phyloP scores from a whole-genome alignment of 768 basidiomycete species.

The Phylloporus rhodoxanthus region DNA sequence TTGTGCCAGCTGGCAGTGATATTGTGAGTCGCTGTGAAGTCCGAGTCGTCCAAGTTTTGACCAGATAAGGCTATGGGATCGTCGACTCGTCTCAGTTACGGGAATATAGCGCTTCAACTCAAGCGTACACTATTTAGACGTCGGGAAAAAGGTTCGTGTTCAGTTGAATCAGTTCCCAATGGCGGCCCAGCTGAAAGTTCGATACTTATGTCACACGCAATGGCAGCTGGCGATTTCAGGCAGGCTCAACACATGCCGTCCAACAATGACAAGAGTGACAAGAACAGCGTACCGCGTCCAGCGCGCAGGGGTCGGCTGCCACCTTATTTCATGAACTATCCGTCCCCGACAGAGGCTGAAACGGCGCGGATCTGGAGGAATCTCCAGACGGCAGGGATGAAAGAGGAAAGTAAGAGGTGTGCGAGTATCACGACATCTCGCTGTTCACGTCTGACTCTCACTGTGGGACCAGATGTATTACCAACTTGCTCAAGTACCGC shows the following conservation, averaged over 20 bases:
- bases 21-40: too few relatives aligned
- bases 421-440: background rate
- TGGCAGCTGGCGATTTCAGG: background rate
- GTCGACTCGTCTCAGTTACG: too few relatives aligned
- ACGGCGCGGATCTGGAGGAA: background rate
- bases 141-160: background rate
- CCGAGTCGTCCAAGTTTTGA: too few relatives aligned
- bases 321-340: conserved; percentile 17
- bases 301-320: background rate
- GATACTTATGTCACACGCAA: background rate
- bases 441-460: background rate
- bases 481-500: conserved; percentile 24
- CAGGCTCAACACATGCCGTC: background rate
- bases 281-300: background rate
- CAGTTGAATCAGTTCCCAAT: too few relatives aligned
- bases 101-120: too few relatives aligned
- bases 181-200: background rate
- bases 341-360: conserved; percentile 7
- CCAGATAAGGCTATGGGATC: too few relatives aligned
- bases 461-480: conserved; percentile 16
- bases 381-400: conserved; percentile 9
- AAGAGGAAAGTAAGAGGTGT: conserved; percentile 19
- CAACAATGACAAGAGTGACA: background rate
- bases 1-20: too few relatives aligned
- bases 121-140: background rate